A percentile compares a stretch with the other conserved stretches of the same genome.
Evolutionary conservation across 352 stramenopile genomes (phyloP).

Genomic region (Aphanomyces astaci): DNA sequence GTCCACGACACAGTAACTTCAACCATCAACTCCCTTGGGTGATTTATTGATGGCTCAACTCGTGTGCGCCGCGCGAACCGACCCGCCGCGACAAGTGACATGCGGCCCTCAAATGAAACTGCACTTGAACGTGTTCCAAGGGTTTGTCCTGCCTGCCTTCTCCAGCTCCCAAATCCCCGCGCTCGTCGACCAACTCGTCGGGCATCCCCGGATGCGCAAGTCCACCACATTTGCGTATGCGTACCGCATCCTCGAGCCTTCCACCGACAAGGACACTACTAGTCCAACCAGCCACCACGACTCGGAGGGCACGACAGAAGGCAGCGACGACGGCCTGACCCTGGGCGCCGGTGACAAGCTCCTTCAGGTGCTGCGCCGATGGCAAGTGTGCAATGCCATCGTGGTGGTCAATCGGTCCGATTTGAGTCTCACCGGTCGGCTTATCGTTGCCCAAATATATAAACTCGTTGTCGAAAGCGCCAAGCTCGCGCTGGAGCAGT

Average conservation of each 20-base stretch:
- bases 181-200: background rate
- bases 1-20: too few species aligned
- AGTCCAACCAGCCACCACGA: constrained; percentile 20
- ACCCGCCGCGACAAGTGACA: background rate
- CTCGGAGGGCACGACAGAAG: constrained; percentile 40
- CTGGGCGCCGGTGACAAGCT: constrained; percentile 57
- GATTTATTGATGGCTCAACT: constrained; percentile 3
- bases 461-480: constrained; percentile 56
- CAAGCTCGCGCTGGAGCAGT: constrained; percentile 68
- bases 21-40: too few species aligned
- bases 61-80: background rate
- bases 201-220: background rate
- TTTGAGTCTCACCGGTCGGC: constrained; percentile 47
- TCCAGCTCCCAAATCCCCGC: background rate
- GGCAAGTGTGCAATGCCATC: constrained; percentile 68
- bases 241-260: constrained; percentile 1
- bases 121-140: constrained; percentile 68
- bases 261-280: background rate
- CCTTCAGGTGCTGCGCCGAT: constrained; percentile 70
- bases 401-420: constrained; percentile 58
- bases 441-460: constrained; percentile 60
- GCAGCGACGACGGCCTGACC: constrained; percentile 41
- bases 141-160: constrained; percentile 41
- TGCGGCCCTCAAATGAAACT: constrained; percentile 40
- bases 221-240: constrained; percentile 7